These are phyloP conservation scores for Castanea sativa DNA, from an alignment of 306 rosid genomes.

Conservation along the genomic window DNA sequence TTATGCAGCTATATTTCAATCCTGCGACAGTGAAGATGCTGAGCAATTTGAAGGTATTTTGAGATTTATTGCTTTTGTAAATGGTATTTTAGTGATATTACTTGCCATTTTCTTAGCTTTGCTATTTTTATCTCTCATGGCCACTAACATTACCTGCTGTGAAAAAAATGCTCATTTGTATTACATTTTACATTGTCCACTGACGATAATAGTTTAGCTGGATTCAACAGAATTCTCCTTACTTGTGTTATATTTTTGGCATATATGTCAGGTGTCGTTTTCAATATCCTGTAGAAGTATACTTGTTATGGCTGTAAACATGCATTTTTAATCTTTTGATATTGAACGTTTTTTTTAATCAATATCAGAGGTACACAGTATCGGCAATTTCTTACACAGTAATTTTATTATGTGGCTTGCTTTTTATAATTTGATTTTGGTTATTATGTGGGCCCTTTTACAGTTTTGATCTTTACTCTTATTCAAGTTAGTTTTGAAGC, in stretches of 20 bases:
- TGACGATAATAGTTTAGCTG: background rate
- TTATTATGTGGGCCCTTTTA: too few relatives aligned
- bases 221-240: background rate
- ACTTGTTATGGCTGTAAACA: background rate
- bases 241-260: background rate
- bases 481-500: too few relatives aligned
- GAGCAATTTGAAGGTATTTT: constrained; percentile 93
- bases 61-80: constrained; percentile 15
- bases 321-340: background rate
- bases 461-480: too few relatives aligned
- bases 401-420: background rate
- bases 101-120: constrained; percentile 25
- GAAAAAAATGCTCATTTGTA: background rate
- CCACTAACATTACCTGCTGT: constrained; percentile 1
- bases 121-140: constrained; percentile 12
- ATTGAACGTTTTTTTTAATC: background rate
- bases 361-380: background rate
- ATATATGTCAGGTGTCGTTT: background rate
- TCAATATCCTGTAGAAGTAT: background rate
- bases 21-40: constrained; percentile 99
- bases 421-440: background rate
- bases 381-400: background rate
- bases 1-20: constrained; percentile 91
- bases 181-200: background rate
- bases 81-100: constrained; percentile 6